Evolutionary conservation across 805 yeast species (phyloP).

Genomic region (Metschnikowia santaceciliae): DNA sequence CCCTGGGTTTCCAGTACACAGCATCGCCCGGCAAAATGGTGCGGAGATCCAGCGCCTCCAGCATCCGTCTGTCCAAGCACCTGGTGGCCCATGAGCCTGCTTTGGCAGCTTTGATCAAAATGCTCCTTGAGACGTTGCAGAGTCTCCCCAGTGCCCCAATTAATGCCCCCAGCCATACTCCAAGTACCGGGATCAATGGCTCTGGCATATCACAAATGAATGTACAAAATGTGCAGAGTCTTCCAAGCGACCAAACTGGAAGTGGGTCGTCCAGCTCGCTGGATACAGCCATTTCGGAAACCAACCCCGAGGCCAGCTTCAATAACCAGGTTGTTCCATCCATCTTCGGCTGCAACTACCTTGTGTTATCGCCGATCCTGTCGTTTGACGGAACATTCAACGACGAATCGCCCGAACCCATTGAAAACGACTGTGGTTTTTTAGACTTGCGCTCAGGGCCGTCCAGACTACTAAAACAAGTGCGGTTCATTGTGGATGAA

Average conservation of each 20-base stretch:
- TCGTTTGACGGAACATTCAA: slow-evolving; percentile 1
- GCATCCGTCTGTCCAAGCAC: not conserved
- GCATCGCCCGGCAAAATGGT: not conserved
- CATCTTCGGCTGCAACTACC: not conserved
- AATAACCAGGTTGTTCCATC: slow-evolving; percentile 1
- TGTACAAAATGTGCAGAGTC: no score
- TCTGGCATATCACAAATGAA: no score
- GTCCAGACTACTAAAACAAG: not conserved
- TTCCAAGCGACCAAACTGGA: not conserved
- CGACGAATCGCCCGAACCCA: not conserved
- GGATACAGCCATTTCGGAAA: not conserved
- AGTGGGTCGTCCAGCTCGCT: not conserved
- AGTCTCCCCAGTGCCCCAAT: not conserved
- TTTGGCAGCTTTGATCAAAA: not conserved
- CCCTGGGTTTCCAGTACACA: not conserved
- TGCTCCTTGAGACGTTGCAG: not conserved
- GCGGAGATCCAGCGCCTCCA: not conserved
- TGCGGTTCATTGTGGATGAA: slow-evolving; percentile 2
- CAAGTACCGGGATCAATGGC: no score
- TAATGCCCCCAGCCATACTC: no score
- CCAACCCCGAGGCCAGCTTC: slow-evolving; percentile 2
- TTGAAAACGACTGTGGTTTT: slow-evolving; percentile 2
- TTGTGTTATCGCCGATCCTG: slow-evolving; percentile 3
- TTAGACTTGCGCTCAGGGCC: not conserved
- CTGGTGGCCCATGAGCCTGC: not conserved